Conservation (phyloP, 2,329 filamentous ascomycete genomes). For the Monilinia polystroma region DNA sequence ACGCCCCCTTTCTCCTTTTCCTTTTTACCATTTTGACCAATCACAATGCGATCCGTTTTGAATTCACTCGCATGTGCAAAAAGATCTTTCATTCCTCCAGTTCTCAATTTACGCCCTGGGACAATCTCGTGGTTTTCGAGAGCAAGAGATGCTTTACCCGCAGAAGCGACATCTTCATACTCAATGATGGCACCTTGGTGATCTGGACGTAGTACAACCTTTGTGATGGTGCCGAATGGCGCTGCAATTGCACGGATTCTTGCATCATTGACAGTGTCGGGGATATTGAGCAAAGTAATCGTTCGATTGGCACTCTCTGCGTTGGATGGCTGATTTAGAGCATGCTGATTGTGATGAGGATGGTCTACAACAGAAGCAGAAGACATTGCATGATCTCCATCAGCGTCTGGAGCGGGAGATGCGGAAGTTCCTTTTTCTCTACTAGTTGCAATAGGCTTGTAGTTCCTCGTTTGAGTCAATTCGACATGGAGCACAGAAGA, state of each 20-base stretch:
- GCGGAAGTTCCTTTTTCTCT: slow-evolving; percentile 40
- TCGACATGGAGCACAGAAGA: slow-evolving; percentile 67
- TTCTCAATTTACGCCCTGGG: slow-evolving; percentile 51
- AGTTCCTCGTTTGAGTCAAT: slow-evolving; percentile 55
- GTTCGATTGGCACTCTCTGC: slow-evolving; percentile 64
- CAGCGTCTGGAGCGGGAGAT: slow-evolving; percentile 39
- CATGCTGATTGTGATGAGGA: slow-evolving; percentile 30
- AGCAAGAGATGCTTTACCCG: slow-evolving; percentile 67
- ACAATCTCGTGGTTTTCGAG: slow-evolving; percentile 57
- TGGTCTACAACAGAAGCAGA: slow-evolving; percentile 30
- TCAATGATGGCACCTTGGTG: slow-evolving; percentile 86
- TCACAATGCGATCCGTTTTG: slow-evolving; percentile 45
- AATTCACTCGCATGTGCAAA: slow-evolving; percentile 51
- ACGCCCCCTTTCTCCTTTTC: slow-evolving; percentile 3
- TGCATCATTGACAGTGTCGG: slow-evolving; percentile 88
- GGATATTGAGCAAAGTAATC: slow-evolving; percentile 78
- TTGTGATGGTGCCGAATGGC: slow-evolving; percentile 67
- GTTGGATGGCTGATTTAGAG: slow-evolving; percentile 43
- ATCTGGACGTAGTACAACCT: slow-evolving; percentile 75
- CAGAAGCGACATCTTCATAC: slow-evolving; percentile 63
- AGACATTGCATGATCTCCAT: slow-evolving; percentile 40
- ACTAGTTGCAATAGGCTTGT: slow-evolving; percentile 54
- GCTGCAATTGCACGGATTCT: slow-evolving; percentile 74
- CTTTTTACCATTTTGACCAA: slow-evolving; percentile 35
- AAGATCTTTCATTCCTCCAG: slow-evolving; percentile 55